Percentiles rank a stretch among this genome's conserved stretches.
Evolutionary conservation across 2,329 filamentous ascomycete species (phyloP).

Genomic region (Akanthomyces muscarius): DNA sequence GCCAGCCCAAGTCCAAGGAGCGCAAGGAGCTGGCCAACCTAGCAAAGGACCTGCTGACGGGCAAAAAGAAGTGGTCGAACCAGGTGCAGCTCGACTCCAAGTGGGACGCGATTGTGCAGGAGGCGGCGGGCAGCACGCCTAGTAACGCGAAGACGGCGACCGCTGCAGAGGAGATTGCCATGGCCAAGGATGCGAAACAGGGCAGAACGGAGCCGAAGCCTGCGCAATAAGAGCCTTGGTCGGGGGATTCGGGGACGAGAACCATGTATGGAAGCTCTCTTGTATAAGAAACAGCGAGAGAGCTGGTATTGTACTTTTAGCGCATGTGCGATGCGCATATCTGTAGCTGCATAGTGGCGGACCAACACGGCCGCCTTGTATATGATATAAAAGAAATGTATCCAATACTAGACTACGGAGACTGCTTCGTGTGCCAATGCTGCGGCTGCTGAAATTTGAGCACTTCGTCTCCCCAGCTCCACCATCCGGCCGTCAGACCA

Average conservation of each 20-base stretch:
- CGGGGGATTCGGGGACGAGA: background rate
- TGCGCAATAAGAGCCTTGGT: conserved; percentile 1
- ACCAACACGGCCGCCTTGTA: conserved; percentile 14
- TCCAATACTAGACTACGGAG: conserved; percentile 6
- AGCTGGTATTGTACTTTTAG: conserved; percentile 16
- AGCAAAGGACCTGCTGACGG: conserved; percentile 59
- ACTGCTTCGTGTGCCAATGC: conserved; percentile 40
- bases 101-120: conserved; percentile 37
- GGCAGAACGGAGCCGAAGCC: background rate
- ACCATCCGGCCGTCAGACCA: conserved; percentile 71
- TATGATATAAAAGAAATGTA: conserved; percentile 19
- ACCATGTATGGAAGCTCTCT: background rate
- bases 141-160: conserved; percentile 12
- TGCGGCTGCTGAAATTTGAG: conserved; percentile 62
- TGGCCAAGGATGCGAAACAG: conserved; percentile 6
- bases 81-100: conserved; percentile 42
- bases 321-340: conserved; percentile 17
- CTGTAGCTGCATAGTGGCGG: conserved; percentile 17
- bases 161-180: conserved; percentile 22
- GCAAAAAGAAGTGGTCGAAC: conserved; percentile 58
- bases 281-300: background rate
- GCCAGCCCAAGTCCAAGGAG: conserved; percentile 37
- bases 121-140: conserved; percentile 20
- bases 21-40: conserved; percentile 54
- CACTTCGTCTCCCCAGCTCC: conserved; percentile 72